Evolutionary conservation across 345 rosid species (phyloP), one percentile per base, ranked within the genome.

Genomic region (Populus deltoides): DNA sequence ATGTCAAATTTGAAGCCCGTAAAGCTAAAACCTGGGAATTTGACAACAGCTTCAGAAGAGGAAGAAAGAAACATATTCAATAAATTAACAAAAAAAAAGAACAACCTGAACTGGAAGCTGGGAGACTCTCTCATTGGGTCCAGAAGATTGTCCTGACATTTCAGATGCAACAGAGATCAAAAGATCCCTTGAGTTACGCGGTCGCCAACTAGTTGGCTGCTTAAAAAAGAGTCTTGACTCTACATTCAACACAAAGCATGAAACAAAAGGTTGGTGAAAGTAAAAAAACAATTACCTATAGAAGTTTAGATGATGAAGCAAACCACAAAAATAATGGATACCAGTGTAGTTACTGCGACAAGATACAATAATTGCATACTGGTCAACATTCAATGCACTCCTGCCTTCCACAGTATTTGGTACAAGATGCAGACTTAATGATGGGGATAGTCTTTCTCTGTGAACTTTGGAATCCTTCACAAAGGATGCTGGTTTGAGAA

Each of bases 51-150:
- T 22, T 31, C 22, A 55, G 45, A 41, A 61, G n/a, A 25, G 7
- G 12, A 27, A 7, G 55, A 43, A 73, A 31, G 39, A 57, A 31
- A 36, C 61, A 9, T 22, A 18, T 13, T 8, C 4, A 68, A 12
- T 13, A 47, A 69, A 18, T 15, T 24, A 0, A 41, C 11, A 36
- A 41, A 25, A 83, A 47, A 20, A 24, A 66, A 71, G 75, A 69
- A 66, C 74, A 70, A 92, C 98, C 97, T 97, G 97, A 80, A 94
- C 93, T 33, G 98, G 97, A 83, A 97, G 96, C 83, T 89, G 93
- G 66, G 92, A 85, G 78, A 84, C 87, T 81, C 89, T 85, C 80
- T 84, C 91, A 80, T 81, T 89, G n/a, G 89, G 78, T 62, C 84
- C 92, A 86, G 86, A 85, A 74, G 87, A 88, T 78, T 87, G 89